Conservation (phyloP, 225 moss, liverwort and hornwort species). For the Antitrichia curtipendula region DNA sequence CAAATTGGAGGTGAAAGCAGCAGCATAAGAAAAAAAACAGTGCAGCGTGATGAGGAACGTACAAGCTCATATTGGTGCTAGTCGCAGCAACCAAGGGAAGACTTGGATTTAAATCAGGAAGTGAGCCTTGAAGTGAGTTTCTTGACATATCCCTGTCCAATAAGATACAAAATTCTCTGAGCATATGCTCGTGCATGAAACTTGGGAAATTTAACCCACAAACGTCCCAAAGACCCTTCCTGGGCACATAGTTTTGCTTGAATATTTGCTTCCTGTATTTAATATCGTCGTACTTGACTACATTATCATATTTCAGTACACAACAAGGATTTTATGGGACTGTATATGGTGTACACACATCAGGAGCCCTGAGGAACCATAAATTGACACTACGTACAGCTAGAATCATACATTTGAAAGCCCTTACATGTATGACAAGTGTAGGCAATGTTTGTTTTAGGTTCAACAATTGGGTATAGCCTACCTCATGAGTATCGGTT, state of each 20-base stretch:
- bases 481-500: background rate
- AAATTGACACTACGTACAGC: background rate
- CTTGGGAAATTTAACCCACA: background rate
- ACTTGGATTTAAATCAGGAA: conserved; percentile 16
- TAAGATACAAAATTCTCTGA: background rate
- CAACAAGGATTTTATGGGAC: background rate
- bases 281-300: background rate
- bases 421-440: background rate
- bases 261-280: background rate
- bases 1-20: background rate
- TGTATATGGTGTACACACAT: background rate
- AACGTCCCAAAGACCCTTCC: background rate
- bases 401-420: too few relatives aligned
- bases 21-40: background rate
- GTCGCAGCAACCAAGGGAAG: conserved; percentile 24
- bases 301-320: background rate
- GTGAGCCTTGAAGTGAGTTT: conserved; percentile 26
- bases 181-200: background rate
- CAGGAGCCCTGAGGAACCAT: too few relatives aligned
- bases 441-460: too few relatives aligned
- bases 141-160: conserved; percentile 29
- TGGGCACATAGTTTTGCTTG: background rate
- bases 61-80: conserved; percentile 19
- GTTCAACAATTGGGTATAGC: background rate
- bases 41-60: background rate